phyloP scores from a whole-genome alignment of 2,329 filamentous ascomycete species.

The Neoscytalidium dimidiatum region DNA sequence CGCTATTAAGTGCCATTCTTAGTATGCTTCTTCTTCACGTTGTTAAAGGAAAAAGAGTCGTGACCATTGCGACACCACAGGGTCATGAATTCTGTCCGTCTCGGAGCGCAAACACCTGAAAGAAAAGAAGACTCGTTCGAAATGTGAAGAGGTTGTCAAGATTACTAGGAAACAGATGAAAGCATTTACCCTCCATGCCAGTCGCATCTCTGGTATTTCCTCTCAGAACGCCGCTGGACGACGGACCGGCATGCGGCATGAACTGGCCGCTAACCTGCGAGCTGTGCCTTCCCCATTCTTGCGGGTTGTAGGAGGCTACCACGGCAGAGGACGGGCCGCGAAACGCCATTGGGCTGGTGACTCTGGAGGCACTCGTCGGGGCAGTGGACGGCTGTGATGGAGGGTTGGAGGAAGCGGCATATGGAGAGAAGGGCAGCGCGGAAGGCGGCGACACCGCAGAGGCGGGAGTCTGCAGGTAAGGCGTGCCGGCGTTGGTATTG shows the following conservation, averaged over 20 bases:
- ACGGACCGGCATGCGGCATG: constrained; percentile 31
- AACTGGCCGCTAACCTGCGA: background rate
- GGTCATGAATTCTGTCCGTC: no score
- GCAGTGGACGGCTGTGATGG: constrained; percentile 30
- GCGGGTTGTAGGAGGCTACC: constrained; percentile 48
- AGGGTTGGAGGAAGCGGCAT: constrained; percentile 26
- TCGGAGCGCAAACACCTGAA: no score
- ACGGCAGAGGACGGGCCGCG: constrained; percentile 28
- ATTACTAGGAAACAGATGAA: background rate
- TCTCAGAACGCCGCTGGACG: constrained; percentile 37
- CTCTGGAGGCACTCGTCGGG: constrained; percentile 35
- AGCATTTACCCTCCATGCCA: constrained; percentile 50
- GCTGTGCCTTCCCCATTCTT: constrained; percentile 47
- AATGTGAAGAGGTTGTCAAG: background rate
- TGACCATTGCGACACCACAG: background rate
- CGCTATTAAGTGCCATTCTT: constrained; percentile 33
- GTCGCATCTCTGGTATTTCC: constrained; percentile 23
- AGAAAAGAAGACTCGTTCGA: background rate
- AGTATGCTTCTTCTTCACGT: constrained; percentile 21
- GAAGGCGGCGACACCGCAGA: constrained; percentile 36
- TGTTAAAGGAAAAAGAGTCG: background rate
- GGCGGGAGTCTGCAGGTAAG: constrained; percentile 40
- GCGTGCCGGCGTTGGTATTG: constrained; percentile 30
- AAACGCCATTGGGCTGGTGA: constrained; percentile 38
- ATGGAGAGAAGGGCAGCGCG: constrained; percentile 40